Conservation (phyloP, 1,284 basidiomycete genomes). For the Porogramme epimiltina region DNA sequence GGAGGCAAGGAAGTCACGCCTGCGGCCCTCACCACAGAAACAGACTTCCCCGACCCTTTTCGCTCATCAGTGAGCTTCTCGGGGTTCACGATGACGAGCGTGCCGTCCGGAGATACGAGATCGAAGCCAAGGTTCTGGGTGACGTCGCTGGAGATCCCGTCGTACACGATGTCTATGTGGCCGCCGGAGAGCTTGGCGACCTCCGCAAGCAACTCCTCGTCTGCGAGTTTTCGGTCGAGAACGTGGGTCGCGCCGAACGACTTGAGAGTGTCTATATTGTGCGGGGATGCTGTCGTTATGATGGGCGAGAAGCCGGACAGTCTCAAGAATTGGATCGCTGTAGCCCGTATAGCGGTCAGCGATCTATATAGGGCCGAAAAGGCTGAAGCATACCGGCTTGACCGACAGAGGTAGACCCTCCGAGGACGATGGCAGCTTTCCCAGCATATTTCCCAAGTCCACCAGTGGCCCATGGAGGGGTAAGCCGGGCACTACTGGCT, state of each 20-base stretch:
- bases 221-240: conserved; percentile 17
- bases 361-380: conserved; percentile 26
- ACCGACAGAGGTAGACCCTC: conserved; percentile 37
- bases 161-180: conserved; percentile 23
- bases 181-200: conserved; percentile 8
- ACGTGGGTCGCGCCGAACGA: conserved; percentile 24
- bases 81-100: conserved; percentile 14
- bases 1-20: too few species aligned
- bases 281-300: conserved; percentile 46
- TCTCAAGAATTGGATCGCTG: conserved; percentile 43
- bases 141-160: conserved; percentile 19
- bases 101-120: conserved; percentile 26
- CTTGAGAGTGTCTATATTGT: conserved; percentile 43
- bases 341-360: too few species aligned
- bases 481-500: neutral
- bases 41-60: neutral
- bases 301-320: conserved; percentile 49
- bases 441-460: conserved; percentile 34
- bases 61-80: neutral
- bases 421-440: conserved; percentile 34
- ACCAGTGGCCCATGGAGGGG: conserved; percentile 24
- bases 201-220: neutral
- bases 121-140: conserved; percentile 25
- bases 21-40: too few species aligned
- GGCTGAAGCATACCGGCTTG: conserved; percentile 32